Base-by-base conservation (phyloP, 371 early-diverging fungal genomes). In the Blakeslea trispora region DNA sequence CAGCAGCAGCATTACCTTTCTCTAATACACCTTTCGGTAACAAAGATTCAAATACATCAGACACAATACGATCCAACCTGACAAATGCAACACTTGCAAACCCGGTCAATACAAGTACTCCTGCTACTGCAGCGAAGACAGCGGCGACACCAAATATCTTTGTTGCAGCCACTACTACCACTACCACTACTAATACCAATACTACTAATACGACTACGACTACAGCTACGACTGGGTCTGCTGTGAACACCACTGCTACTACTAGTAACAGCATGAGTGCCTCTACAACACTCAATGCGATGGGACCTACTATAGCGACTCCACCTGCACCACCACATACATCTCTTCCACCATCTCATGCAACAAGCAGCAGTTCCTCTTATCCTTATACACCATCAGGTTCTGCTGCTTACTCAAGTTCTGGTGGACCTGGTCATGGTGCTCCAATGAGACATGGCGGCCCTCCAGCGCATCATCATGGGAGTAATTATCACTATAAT, bases 371-470 rank as follows among this genome's bases (percentile, higher is more conserved):
- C n/a, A 17, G 46, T 22, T 47, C 62, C 5, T 55, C 62, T 14
- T 55, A 50, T 47, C 47, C 51, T 17, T 57, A 59, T 45, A 10
- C 44, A 14, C 24, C 53, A 10, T 56, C 57, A 13, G 40, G 52
- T 0, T 53, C 60, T 24, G 47, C 61, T 14, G 51, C 61, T 17
- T 62, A 61, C 47, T 19, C 45, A 21, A 55, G 18, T 37, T 23
- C 34, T 14, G 4, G 23, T 37, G 24, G 66, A 28, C 14, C 37
- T 10, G 11, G 3, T 28, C 28, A 28, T 37, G 11, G 11, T 37
- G 37, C 37, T 7, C 37, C 37, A 2, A 13, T 10, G 11, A 37
- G 37, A 11, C 37, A 37, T 14, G 47, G 35, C 15, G 45, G 47
- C 0, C 35, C 23, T 40, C 22, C 58, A 13, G 50, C n/a, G 4